Evolutionary conservation across 305 asterid species (phyloP).

Genomic region (Solanum hybrid): DNA sequence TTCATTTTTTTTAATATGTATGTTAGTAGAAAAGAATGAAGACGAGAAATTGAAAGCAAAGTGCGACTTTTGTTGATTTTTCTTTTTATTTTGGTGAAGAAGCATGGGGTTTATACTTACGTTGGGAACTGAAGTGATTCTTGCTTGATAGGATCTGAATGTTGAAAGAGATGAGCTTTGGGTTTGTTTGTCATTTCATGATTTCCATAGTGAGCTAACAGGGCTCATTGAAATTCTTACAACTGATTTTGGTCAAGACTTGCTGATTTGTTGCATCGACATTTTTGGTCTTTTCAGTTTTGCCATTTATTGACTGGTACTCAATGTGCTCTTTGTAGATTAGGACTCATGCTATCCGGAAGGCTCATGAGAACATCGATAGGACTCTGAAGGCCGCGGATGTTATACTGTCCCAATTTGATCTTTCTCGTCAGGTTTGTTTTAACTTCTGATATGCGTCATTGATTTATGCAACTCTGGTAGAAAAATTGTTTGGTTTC

Average conservation of each 20-base stretch:
- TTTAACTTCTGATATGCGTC: background rate
- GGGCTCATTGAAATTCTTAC: background rate
- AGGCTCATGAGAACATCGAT: slow-evolving; percentile 95
- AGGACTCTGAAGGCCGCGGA: slow-evolving; percentile 90
- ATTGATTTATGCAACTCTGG: background rate
- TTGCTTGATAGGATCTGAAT: background rate
- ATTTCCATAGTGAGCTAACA: background rate
- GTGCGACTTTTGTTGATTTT: background rate
- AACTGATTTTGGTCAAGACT: slow-evolving; percentile 3
- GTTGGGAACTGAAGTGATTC: background rate
- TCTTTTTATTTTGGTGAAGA: background rate
- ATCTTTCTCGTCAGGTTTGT: slow-evolving; percentile 80
- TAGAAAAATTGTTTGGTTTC: background rate
- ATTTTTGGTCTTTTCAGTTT: background rate
- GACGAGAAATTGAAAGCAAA: background rate
- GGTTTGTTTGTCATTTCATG: background rate
- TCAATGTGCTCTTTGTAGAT: slow-evolving; percentile 39
- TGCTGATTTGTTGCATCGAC: slow-evolving; percentile 1
- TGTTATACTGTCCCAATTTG: slow-evolving; percentile 81
- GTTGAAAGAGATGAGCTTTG: background rate
- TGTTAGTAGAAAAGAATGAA: background rate
- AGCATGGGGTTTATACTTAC: background rate
- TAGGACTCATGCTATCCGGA: slow-evolving; percentile 88
- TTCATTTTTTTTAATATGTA: background rate
- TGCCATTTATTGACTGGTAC: background rate